These are phyloP conservation scores for Penicillium griseofulvum DNA, from an alignment of 2,329 filamentous ascomycete genomes.

Conservation along the genomic window DNA sequence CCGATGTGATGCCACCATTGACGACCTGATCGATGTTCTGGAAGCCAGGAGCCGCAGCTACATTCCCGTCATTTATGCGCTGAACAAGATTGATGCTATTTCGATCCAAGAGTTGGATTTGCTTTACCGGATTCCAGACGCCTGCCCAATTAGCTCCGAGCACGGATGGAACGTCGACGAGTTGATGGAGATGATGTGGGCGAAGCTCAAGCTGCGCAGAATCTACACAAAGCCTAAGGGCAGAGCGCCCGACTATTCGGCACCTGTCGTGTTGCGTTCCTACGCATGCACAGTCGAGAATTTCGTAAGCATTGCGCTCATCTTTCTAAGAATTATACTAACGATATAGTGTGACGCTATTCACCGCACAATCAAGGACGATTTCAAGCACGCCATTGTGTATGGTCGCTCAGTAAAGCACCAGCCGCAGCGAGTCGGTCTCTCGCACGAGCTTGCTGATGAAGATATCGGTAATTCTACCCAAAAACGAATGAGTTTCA, in stretches of 20 bases:
- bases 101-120: conserved; percentile 96
- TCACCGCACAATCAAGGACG: conserved; percentile 90
- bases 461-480: conserved; percentile 84
- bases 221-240: conserved; percentile 99
- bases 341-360: conserved; percentile 81
- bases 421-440: conserved; percentile 91
- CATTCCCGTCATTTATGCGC: conserved; percentile 96
- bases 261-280: conserved; percentile 83
- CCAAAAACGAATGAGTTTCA: background rate
- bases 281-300: conserved; percentile 88
- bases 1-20: conserved; percentile 93
- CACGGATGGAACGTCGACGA: conserved; percentile 98
- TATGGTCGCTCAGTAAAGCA: conserved; percentile 99
- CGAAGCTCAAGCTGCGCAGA: conserved; percentile 84
- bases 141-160: conserved; percentile 95
- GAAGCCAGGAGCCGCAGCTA: conserved; percentile 94
- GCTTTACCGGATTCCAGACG: conserved; percentile 93
- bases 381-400: conserved; percentile 93
- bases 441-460: conserved; percentile 86
- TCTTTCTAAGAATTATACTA: conserved; percentile 18
- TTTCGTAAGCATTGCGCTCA: conserved; percentile 66
- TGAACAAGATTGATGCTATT: conserved; percentile 99
- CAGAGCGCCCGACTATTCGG: conserved; percentile 84
- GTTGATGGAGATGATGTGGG: conserved; percentile 97
- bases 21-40: conserved; percentile 93